Evolutionary conservation across 306 rosid species (phyloP).

Genomic region (Casuarina glauca): DNA sequence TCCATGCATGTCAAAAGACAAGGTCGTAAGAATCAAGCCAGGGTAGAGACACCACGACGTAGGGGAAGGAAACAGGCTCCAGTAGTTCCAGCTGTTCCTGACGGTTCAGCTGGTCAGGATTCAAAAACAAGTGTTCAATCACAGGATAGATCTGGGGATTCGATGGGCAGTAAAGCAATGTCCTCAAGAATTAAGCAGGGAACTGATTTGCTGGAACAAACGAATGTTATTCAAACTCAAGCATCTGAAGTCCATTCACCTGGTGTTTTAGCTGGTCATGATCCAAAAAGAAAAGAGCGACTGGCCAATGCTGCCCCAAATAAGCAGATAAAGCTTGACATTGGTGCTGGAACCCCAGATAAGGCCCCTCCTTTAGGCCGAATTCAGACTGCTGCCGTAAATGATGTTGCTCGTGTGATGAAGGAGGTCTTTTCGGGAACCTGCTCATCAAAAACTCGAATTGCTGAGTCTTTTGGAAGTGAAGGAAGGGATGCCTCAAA

Average conservation of each 20-base stretch:
- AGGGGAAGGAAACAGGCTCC: conserved; percentile 69
- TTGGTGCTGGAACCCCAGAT: conserved; percentile 62
- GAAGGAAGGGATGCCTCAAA: conserved; percentile 48
- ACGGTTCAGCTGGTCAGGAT: conserved; percentile 50
- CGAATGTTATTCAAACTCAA: conserved; percentile 50
- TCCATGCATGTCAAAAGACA: conserved; percentile 57
- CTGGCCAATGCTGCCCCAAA: conserved; percentile 45
- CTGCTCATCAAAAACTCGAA: conserved; percentile 62
- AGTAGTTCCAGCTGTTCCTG: conserved; percentile 37
- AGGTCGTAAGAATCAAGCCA: conserved; percentile 74
- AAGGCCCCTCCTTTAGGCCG: conserved; percentile 62
- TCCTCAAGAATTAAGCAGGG: conserved; percentile 40
- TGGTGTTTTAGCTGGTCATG: conserved; percentile 52
- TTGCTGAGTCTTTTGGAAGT: conserved; percentile 46
- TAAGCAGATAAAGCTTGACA: conserved; percentile 60
- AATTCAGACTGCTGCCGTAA: conserved; percentile 66
- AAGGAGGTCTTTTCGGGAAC: conserved; percentile 97
- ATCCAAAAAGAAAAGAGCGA: conserved; percentile 70
- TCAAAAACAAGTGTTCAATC: conserved; percentile 47
- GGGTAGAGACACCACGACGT: conserved; percentile 76
- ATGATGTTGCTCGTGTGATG: conserved; percentile 99
- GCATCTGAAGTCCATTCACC: conserved; percentile 45
- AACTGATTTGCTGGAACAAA: conserved; percentile 41
- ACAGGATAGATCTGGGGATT: conserved; percentile 46
- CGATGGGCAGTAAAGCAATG: conserved; percentile 43